phyloP scores from a whole-genome alignment of 177 flowering plant species.

The Vitis hybrid region DNA sequence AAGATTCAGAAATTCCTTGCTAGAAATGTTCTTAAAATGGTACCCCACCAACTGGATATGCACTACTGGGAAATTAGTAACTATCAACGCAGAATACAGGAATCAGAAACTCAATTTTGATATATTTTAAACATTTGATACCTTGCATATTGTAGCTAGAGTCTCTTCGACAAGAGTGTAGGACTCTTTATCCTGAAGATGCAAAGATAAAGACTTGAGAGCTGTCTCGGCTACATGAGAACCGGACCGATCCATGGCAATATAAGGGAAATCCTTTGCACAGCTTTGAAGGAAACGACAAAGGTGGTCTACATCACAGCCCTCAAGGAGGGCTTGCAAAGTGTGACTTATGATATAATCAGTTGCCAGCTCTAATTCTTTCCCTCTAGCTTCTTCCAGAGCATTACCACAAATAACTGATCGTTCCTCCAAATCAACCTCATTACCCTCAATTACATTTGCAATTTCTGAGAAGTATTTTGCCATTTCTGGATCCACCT shows the following conservation, averaged over 20 bases:
- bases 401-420: slow-evolving; percentile 78
- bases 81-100: not conserved
- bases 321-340: slow-evolving; percentile 75
- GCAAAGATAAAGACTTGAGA: slow-evolving; percentile 59
- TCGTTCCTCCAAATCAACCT: slow-evolving; percentile 65
- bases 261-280: slow-evolving; percentile 56
- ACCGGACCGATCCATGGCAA: slow-evolving; percentile 81
- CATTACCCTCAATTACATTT: slow-evolving; percentile 68
- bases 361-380: slow-evolving; percentile 84
- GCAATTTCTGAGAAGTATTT: slow-evolving; percentile 82
- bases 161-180: slow-evolving; percentile 58
- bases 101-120: not conserved
- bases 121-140: slow-evolving; percentile 16
- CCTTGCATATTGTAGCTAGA: slow-evolving; percentile 69
- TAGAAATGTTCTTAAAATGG: not conserved
- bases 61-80: not conserved
- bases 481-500: slow-evolving; percentile 77
- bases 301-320: slow-evolving; percentile 67
- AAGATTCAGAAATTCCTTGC: not conserved
- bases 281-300: slow-evolving; percentile 70
- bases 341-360: slow-evolving; percentile 79
- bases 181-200: slow-evolving; percentile 58
- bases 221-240: slow-evolving; percentile 94
- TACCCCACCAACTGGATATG: not conserved
- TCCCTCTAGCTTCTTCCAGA: slow-evolving; percentile 84